Evolutionary conservation across 1,139 yeast genomes (phyloP), one percentile per base, ranked within the genome.

Genomic region (Martiniozyma asiatica): DNA sequence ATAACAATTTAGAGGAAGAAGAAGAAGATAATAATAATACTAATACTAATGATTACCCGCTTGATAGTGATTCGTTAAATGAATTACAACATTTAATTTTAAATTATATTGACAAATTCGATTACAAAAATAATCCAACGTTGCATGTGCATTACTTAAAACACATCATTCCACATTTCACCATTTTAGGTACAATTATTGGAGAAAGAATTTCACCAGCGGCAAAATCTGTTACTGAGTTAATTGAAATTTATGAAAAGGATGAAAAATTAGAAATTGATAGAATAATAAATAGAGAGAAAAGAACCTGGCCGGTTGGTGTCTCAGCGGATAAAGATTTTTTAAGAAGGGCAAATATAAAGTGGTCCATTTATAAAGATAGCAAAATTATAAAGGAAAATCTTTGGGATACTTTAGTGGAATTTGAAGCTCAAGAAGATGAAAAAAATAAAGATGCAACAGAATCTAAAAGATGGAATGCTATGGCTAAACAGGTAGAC

Each of bases 161-260:
- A 22, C 54, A 63, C 22, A 61, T 79, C 23, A 53, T 74, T 9
- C 95, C 95, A 0, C 84, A 76, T 0, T 24, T 41, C 14, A 56
- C 73, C 0, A 61, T 59, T 17, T 55, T 81, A 27, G 81, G 72
- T 24, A 73, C 68, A 17, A 51, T 65, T 21, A 55, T 78, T 21
- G 77, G 74, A 3, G 59, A 61, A 6, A 55, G 60, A 40, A 51
- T 76, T 31, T 75, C 75, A 5, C 53, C 55, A 9, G 69, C 75
- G 0, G 64, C 65, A 9, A 59, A 55, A 3, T 72, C 73, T 4
- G 51, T 80, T 10, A 48, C 48, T 15, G 56, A 63, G 19, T 61
- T 84, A 37, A 60, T 81, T 16, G 61, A 61, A 8, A 45, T 73
- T 6, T 43, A 61, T 4, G 56, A 61, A 27, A 44, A 55, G 30